phyloP scores from a whole-genome alignment of 1,139 yeast species.

The Blastobotrys arbuscula region DNA sequence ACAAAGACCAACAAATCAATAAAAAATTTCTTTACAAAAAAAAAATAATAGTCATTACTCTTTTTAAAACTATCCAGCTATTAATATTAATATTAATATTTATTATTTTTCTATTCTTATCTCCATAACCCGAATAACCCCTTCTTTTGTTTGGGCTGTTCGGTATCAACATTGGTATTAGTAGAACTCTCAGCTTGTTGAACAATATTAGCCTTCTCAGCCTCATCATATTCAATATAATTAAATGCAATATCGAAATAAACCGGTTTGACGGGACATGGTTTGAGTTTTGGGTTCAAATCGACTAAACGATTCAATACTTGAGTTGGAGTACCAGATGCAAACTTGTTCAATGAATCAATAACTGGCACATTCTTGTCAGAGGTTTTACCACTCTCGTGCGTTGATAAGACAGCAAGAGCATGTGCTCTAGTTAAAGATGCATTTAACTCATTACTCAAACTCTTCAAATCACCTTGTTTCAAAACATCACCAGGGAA shows the following conservation, averaged over 20 bases:
- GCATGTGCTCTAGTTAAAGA: slow-evolving; percentile 43
- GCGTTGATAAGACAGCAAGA: slow-evolving; percentile 43
- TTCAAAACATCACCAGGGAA: slow-evolving; percentile 34
- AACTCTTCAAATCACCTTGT: slow-evolving; percentile 34
- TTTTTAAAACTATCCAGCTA: neutral
- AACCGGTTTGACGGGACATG: slow-evolving; percentile 78
- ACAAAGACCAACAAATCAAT: slow-evolving; percentile 22
- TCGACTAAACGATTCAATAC: slow-evolving; percentile 45
- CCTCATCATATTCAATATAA: slow-evolving; percentile 51
- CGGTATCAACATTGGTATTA: neutral
- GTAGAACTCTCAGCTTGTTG: neutral
- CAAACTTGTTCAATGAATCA: slow-evolving; percentile 48
- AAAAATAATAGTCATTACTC: too few relatives aligned
- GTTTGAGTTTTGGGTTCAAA: slow-evolving; percentile 41
- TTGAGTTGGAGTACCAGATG: slow-evolving; percentile 32
- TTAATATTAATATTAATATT: neutral
- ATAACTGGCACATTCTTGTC: slow-evolving; percentile 30
- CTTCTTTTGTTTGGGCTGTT: slow-evolving; percentile 4
- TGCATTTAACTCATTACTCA: slow-evolving; percentile 32
- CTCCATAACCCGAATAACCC: slow-evolving; percentile 17
- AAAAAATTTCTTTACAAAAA: slow-evolving; percentile 25
- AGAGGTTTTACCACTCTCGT: neutral
- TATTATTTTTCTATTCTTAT: neutral
- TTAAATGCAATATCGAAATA: slow-evolving; percentile 85
- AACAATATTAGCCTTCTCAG: slow-evolving; percentile 7